phyloP scores from a whole-genome alignment of 2,329 filamentous ascomycete species.

The Curvularia hawaiiensis region DNA sequence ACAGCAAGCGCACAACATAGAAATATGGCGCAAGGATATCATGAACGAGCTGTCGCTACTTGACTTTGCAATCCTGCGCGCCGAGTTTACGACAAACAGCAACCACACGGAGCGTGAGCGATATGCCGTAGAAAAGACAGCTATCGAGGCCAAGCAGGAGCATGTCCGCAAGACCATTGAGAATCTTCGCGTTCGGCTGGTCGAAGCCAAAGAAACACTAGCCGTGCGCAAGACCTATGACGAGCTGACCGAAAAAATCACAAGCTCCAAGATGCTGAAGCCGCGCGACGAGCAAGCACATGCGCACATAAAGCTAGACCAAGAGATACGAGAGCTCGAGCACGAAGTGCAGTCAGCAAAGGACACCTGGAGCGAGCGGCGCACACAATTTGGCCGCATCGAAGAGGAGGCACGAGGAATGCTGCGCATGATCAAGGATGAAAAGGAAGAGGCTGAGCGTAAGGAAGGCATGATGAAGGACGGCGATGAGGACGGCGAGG shows the following conservation, averaged over 20 bases:
- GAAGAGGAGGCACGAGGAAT: constrained; percentile 91
- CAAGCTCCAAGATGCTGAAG: constrained; percentile 76
- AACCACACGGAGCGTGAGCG: constrained; percentile 83
- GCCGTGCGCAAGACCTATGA: constrained; percentile 85
- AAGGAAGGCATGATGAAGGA: constrained; percentile 68
- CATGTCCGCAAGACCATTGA: constrained; percentile 76
- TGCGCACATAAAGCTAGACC: constrained; percentile 79
- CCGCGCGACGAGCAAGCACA: constrained; percentile 82
- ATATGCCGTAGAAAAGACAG: constrained; percentile 79
- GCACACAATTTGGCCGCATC: constrained; percentile 85
- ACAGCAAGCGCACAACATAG: constrained; percentile 60
- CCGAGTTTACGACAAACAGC: constrained; percentile 83
- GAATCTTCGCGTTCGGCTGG: constrained; percentile 73
- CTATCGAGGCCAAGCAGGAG: constrained; percentile 79
- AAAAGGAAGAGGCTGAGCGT: constrained; percentile 92
- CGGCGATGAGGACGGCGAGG: constrained; percentile 48
- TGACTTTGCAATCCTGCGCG: constrained; percentile 82
- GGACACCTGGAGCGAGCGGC: constrained; percentile 80
- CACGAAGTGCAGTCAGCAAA: constrained; percentile 82
- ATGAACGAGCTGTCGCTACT: constrained; percentile 88
- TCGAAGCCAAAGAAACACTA: constrained; percentile 67
- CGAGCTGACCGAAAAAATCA: constrained; percentile 84
- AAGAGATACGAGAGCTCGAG: constrained; percentile 87
- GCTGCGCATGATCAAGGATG: constrained; percentile 83
- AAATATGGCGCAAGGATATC: constrained; percentile 80